phyloP scores from a whole-genome alignment of 2,329 filamentous ascomycete species.

The Aspergillus sojae region DNA sequence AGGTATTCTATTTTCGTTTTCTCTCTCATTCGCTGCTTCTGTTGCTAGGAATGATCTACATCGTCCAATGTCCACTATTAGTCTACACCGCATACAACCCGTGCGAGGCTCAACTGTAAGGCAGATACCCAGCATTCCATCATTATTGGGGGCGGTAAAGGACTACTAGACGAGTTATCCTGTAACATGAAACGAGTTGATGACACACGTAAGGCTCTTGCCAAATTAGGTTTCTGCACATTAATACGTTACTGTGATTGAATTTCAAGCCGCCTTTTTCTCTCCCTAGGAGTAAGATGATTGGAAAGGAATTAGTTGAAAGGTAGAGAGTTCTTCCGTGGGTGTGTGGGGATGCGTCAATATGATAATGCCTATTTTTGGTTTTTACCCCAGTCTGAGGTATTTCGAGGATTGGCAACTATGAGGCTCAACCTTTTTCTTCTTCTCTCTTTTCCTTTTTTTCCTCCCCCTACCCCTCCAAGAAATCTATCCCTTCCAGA shows the following conservation, averaged over 20 bases:
- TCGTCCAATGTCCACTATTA: not conserved
- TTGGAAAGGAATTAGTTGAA: not conserved
- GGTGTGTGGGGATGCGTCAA: not conserved
- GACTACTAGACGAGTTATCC: not conserved
- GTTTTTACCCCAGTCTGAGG: not conserved
- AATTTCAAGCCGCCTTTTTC: not conserved
- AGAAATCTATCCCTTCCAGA: slow-evolving; percentile 1
- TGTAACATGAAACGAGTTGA: not conserved
- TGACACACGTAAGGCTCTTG: slow-evolving; percentile 7
- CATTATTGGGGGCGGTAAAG: not conserved
- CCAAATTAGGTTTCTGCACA: slow-evolving; percentile 9
- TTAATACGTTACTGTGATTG: not conserved
- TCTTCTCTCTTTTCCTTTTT: not conserved
- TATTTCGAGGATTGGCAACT: not conserved
- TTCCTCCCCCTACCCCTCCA: not conserved
- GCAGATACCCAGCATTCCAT: not conserved
- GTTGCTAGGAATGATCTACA: not conserved
- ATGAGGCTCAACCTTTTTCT: slow-evolving; percentile 16
- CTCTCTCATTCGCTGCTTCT: not conserved
- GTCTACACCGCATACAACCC: not conserved
- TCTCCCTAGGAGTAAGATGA: not conserved
- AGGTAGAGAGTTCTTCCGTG: not conserved
- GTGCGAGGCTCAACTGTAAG: not conserved
- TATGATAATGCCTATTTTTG: not conserved
- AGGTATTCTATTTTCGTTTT: not conserved